phyloP scores from a whole-genome alignment of 495 filamentous ascomycete genomes.

The Podospora comata region DNA sequence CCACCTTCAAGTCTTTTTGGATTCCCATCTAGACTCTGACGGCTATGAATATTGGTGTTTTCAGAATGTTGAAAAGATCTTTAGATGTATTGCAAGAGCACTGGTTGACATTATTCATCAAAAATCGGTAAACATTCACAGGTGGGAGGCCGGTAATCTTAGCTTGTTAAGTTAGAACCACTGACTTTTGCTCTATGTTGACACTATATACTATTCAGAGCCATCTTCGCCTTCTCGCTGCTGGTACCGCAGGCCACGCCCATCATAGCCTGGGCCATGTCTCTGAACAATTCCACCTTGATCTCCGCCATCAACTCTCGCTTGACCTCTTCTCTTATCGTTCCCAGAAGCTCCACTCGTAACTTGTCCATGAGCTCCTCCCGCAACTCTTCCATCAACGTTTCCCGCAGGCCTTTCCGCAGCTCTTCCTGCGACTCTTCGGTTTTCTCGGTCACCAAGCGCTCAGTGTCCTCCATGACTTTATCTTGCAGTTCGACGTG shows the following conservation, averaged over 20 bases:
- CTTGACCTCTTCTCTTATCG: slow-evolving; percentile 2
- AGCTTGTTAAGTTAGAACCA: too few species aligned
- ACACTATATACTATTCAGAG: not conserved
- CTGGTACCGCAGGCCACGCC: slow-evolving; percentile 7
- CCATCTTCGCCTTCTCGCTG: slow-evolving; percentile 4
- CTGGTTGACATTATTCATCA: too few species aligned
- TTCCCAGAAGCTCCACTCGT: not conserved
- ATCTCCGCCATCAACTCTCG: slow-evolving; percentile 12
- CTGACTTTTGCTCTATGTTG: too few species aligned
- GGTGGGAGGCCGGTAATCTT: too few species aligned
- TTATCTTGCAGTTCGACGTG: slow-evolving; percentile 8
- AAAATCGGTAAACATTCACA: too few species aligned
- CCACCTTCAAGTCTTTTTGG: too few species aligned
- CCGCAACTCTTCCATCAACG: slow-evolving; percentile 10
- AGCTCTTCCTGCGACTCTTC: slow-evolving; percentile 9
- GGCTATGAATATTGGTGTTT: too few species aligned
- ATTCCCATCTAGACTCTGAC: too few species aligned
- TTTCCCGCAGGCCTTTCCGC: not conserved
- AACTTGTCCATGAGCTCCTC: slow-evolving; percentile 5
- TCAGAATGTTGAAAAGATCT: too few species aligned
- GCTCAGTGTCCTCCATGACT: slow-evolving; percentile 7
- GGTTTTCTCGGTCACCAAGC: slow-evolving; percentile 8
- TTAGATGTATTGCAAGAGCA: too few species aligned
- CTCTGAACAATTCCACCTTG: slow-evolving; percentile 11
- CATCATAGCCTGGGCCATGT: slow-evolving; percentile 20